These are phyloP conservation scores for Moesziomyces aphidis DNA, from an alignment of 1,284 basidiomycete species.

Conservation along the genomic window DNA sequence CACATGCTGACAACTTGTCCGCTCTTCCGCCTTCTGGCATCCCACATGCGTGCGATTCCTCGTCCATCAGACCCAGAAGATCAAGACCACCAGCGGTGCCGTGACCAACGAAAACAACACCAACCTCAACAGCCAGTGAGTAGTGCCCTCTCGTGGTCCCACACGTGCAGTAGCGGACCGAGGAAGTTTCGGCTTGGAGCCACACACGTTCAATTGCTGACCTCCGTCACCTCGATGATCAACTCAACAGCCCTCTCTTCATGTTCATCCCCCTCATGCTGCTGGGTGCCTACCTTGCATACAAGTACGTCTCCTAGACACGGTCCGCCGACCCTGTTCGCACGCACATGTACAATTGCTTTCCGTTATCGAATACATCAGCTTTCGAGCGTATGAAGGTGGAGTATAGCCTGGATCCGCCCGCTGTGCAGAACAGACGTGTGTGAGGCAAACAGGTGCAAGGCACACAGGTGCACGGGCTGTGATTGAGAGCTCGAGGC, in stretches of 20 bases:
- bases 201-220: not conserved
- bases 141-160: no score
- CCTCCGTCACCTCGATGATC: not conserved
- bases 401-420: not conserved
- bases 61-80: slow-evolving; percentile 21
- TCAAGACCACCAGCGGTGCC: slow-evolving; percentile 49
- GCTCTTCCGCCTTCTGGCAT: not conserved
- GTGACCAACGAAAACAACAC: slow-evolving; percentile 54
- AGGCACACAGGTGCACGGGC: no score
- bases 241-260: slow-evolving; percentile 53
- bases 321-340: slow-evolving; percentile 1
- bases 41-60: not conserved
- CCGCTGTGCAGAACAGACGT: not conserved
- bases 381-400: not conserved
- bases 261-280: slow-evolving; percentile 61
- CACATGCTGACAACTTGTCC: not conserved
- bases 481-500: no score
- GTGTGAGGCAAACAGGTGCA: no score
- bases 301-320: slow-evolving; percentile 53
- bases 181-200: no score
- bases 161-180: no score
- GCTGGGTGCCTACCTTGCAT: slow-evolving; percentile 56
- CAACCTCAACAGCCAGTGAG: slow-evolving; percentile 57
- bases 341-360: slow-evolving; percentile 5
- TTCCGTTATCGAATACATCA: slow-evolving; percentile 6